Conservation (phyloP, 2,329 filamentous ascomycete species). For the Intubia oerlemansii region DNA sequence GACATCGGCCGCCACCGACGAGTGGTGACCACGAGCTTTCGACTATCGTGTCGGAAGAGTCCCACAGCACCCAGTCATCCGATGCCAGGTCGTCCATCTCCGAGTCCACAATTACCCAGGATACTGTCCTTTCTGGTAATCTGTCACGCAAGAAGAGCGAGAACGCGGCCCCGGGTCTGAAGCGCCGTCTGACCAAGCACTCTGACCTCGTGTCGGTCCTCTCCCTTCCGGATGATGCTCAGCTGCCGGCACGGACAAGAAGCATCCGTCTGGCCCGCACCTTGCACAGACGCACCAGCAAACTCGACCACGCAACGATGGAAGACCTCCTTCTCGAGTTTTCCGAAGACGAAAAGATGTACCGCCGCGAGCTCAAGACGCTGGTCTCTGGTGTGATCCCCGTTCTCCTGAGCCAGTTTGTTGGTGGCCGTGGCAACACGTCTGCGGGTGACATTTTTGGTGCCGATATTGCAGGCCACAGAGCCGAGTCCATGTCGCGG, state of each 20-base stretch:
- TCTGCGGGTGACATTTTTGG: conserved; percentile 47
- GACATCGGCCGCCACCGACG: conserved; percentile 25
- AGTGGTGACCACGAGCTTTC: conserved; percentile 33
- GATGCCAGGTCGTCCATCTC: conserved; percentile 28
- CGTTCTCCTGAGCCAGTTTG: conserved; percentile 66
- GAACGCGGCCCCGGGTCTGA: conserved; percentile 27
- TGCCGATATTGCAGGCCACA: conserved; percentile 26
- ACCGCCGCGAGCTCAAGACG: conserved; percentile 77
- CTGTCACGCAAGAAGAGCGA: conserved; percentile 24
- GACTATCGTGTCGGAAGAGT: conserved; percentile 32
- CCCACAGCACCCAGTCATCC: conserved; percentile 22
- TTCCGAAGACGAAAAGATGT: conserved; percentile 64
- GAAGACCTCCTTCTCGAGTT: conserved; percentile 64
- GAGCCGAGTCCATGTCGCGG: conserved; percentile 46
- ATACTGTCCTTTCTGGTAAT: conserved; percentile 23
- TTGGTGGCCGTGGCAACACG: conserved; percentile 41
- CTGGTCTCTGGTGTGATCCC: conserved; percentile 90
- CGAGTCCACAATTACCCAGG: conserved; percentile 30
- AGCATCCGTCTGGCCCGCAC: conserved; percentile 61
- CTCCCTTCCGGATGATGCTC: conserved; percentile 31
- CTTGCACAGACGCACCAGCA: conserved; percentile 50
- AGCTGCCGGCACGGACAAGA: conserved; percentile 35
- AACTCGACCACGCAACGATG: conserved; percentile 44
- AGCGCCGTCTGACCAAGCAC: conserved; percentile 69
- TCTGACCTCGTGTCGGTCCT: conserved; percentile 87